Evolutionary conservation across 805 yeast species (phyloP).

Genomic region (Teunomyces tritomae): DNA sequence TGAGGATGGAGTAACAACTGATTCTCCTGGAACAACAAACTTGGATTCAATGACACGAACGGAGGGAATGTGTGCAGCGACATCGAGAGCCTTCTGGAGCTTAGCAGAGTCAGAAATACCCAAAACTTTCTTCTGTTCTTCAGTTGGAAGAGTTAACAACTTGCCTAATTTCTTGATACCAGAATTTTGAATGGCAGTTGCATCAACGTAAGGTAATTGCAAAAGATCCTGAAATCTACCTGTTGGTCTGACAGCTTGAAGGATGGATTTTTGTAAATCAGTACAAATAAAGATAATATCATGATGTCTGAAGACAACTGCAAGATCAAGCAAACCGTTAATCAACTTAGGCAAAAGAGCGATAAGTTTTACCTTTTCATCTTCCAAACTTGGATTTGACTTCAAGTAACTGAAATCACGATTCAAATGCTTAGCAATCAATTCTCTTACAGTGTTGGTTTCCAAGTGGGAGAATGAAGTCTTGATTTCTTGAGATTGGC

Average conservation of each 20-base stretch:
- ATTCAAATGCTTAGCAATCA: constrained; percentile 57
- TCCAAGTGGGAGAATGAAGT: constrained; percentile 40
- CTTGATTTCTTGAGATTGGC: constrained; percentile 64
- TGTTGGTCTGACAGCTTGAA: constrained; percentile 68
- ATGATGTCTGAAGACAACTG: constrained; percentile 71
- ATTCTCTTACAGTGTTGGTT: constrained; percentile 45
- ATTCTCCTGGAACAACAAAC: constrained; percentile 87
- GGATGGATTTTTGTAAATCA: constrained; percentile 66
- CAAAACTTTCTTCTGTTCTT: constrained; percentile 53
- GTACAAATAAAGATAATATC: constrained; percentile 60
- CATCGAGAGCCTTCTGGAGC: constrained; percentile 47
- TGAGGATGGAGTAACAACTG: constrained; percentile 59
- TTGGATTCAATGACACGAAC: constrained; percentile 66
- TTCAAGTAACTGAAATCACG: constrained; percentile 38
- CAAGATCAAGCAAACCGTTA: constrained; percentile 74
- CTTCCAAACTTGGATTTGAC: constrained; percentile 20
- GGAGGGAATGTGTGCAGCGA: constrained; percentile 66
- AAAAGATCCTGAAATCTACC: constrained; percentile 59
- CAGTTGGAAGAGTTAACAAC: constrained; percentile 56
- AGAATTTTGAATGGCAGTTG: constrained; percentile 40
- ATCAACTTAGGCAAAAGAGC: constrained; percentile 64
- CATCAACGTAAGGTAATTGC: constrained; percentile 76
- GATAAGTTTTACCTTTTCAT: constrained; percentile 54
- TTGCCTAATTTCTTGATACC: constrained; percentile 67
- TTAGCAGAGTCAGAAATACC: constrained; percentile 49